These are phyloP conservation scores for Nicotiana attenuata DNA, from an alignment of 257 asterid genomes.

Conservation along the genomic window DNA sequence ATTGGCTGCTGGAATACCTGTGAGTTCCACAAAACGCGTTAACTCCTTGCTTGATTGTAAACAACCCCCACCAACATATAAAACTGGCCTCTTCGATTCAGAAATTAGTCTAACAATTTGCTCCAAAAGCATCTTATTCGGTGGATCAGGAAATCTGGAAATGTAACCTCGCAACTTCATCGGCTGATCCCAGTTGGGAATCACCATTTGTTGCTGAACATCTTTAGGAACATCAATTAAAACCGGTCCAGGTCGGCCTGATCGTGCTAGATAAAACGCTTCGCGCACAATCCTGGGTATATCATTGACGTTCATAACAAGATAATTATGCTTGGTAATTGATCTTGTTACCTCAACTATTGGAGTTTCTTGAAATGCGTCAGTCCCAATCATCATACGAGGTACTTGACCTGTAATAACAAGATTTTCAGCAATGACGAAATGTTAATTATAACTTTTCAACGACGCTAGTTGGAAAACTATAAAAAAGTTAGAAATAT, in stretches of 20 bases:
- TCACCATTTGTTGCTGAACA: constrained; percentile 74
- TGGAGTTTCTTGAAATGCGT: constrained; percentile 84
- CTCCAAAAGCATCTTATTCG: constrained; percentile 33
- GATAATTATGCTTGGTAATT: constrained; percentile 77
- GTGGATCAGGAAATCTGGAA: constrained; percentile 60
- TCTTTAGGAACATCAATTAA: constrained; percentile 80
- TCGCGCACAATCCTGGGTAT: constrained; percentile 66
- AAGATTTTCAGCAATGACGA: too few species aligned
- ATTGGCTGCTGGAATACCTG: constrained; percentile 57
- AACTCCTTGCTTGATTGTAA: constrained; percentile 64
- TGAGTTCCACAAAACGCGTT: constrained; percentile 53
- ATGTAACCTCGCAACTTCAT: constrained; percentile 54
- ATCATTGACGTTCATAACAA: constrained; percentile 61
- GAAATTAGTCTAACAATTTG: constrained; percentile 56
- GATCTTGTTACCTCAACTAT: constrained; percentile 79
- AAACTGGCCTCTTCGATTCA: constrained; percentile 60
- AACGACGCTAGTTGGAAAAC: too few species aligned
- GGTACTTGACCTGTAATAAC: constrained; percentile 77
- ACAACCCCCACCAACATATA: constrained; percentile 91
- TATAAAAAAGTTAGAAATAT: too few species aligned
- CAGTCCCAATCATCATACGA: constrained; percentile 74
- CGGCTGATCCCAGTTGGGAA: constrained; percentile 62
- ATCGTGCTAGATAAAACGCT: constrained; percentile 49
- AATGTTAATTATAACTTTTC: too few species aligned
- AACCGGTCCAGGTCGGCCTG: constrained; percentile 84